phyloP scores from a whole-genome alignment of 2,329 filamentous ascomycete species.

The Fusarium mexicanum region DNA sequence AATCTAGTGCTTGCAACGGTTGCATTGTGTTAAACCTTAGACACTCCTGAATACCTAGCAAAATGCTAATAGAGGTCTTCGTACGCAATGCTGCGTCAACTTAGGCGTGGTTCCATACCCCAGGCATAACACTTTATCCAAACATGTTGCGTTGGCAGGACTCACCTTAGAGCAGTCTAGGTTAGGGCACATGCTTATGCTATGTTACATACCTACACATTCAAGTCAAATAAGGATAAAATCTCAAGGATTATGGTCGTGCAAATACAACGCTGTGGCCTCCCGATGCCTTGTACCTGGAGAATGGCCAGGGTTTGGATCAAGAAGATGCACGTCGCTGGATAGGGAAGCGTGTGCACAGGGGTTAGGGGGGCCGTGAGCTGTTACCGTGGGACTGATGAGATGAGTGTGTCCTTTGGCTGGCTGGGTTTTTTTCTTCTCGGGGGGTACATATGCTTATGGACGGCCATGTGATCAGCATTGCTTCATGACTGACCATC shows the following conservation, averaged over 20 bases:
- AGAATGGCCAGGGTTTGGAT: constrained; percentile 13
- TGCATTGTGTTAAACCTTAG: background rate
- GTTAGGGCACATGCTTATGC: background rate
- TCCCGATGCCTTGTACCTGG: constrained; percentile 36
- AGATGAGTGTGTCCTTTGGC: constrained; percentile 19
- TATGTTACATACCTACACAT: background rate
- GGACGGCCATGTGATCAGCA: constrained; percentile 7
- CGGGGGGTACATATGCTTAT: background rate
- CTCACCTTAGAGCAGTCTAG: constrained; percentile 4
- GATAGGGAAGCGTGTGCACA: constrained; percentile 38
- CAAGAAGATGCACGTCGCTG: constrained; percentile 42
- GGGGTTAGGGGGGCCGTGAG: constrained; percentile 30
- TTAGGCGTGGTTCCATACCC: constrained; percentile 17
- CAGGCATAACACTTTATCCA: constrained; percentile 9
- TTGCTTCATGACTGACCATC: background rate
- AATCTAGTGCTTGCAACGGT: background rate
- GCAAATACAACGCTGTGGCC: constrained; percentile 22
- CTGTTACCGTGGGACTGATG: constrained; percentile 24
- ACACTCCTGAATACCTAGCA: too few species aligned
- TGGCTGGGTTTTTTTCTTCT: background rate
- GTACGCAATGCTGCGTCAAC: background rate
- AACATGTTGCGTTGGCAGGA: background rate
- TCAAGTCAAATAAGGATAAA: constrained; percentile 1
- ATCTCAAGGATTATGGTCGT: background rate
- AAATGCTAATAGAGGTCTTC: background rate